Conservation (phyloP, 768 basidiomycete genomes). For the Zangia roseola region DNA sequence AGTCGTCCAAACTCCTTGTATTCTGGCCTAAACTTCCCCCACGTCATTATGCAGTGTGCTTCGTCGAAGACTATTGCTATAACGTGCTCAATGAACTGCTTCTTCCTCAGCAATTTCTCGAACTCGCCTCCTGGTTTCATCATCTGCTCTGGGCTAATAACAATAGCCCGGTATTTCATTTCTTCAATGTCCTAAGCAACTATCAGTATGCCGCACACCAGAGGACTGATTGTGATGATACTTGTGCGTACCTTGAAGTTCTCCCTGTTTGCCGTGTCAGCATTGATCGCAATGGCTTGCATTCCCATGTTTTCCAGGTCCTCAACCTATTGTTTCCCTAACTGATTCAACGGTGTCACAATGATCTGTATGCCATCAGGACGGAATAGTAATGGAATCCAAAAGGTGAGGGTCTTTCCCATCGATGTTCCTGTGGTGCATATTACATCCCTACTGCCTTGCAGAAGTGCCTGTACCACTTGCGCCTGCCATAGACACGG, state of each 20-base stretch:
- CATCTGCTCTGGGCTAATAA: slow-evolving; percentile 11
- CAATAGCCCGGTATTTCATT: background rate
- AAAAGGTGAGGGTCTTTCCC: slow-evolving; percentile 7
- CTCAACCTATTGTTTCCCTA: background rate
- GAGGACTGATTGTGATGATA: background rate
- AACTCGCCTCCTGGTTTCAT: slow-evolving; percentile 13
- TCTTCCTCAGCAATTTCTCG: slow-evolving; percentile 2
- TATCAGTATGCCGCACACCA: too few species aligned
- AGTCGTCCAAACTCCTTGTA: slow-evolving; percentile 30
- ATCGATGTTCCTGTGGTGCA: slow-evolving; percentile 1
- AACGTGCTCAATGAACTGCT: background rate
- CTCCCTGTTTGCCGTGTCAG: background rate
- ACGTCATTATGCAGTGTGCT: slow-evolving; percentile 22
- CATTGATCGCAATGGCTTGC: background rate
- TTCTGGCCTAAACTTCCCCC: slow-evolving; percentile 35
- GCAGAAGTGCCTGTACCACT: background rate
- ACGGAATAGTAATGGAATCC: slow-evolving; percentile 3
- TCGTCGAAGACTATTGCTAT: slow-evolving; percentile 19
- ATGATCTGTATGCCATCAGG: background rate
- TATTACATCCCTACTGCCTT: background rate
- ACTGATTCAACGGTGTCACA: slow-evolving; percentile 8
- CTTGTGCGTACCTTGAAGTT: background rate
- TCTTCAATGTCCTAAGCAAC: background rate
- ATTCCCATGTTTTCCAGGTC: background rate
- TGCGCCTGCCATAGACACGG: background rate